Base-by-base conservation (phyloP, 2,329 filamentous ascomycete genomes). In the Pyrenophora seminiperda region DNA sequence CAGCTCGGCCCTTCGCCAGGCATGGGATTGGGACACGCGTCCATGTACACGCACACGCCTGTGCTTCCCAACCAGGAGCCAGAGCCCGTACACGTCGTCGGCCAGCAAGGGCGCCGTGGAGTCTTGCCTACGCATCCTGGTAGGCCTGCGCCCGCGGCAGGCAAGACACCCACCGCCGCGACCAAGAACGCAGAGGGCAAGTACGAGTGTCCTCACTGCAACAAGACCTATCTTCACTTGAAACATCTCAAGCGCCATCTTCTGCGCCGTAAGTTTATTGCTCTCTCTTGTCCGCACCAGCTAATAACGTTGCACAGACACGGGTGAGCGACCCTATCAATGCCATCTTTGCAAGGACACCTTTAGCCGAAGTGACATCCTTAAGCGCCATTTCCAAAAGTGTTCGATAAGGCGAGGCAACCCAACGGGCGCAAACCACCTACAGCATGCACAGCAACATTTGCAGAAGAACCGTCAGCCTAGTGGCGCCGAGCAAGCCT, bases 311-410 rank as follows among this genome's bases (percentile, higher is more conserved):
- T 49, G 19, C 48, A 37, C 66, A 96, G 93, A 99, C 79, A 97
- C 94, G 55, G 94, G 94, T 68, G 93, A 97, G 75, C 90, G 94
- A 61, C 94, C 94, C 49, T 99, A 99, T 79, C 95, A 95, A 86
- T 99, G 94, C 77, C 90, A 96, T 61, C 82, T 99, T 42, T 99
- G 94, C 81, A 91, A 94, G 74, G 94, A 97, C 76, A 97, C 92
- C 27, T 99, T 99, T 77, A 96, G 91, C 40, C 88, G 94, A 73
- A 96, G 91, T 81, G 94, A 99, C 72, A 97, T 99, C 61, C 79
- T 99, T 67, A 99, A 99, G 81, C 90, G 94, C 60, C 94, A 99
- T 78, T 99, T 97, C 77, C 92, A 97, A 76, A 99, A 99, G 80
- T 99, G 94, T 79, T 97, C 94, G 31, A 91, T 97, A 60, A 87